Conservation (phyloP, 2,329 filamentous ascomycete genomes). For the Fusarium sp. region DNA sequence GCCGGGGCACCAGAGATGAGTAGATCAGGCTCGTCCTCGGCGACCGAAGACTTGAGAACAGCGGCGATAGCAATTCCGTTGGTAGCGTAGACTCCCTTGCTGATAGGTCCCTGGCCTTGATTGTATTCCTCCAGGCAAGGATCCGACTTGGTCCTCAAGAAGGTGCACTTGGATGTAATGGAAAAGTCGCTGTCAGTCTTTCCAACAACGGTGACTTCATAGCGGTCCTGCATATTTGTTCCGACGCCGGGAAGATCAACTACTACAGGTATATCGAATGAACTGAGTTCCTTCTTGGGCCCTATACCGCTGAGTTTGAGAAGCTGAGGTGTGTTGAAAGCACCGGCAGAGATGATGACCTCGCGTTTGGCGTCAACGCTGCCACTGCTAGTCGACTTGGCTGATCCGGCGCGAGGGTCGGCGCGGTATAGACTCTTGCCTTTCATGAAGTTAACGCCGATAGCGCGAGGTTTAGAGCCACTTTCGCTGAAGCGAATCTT, state of each 20-base stretch:
- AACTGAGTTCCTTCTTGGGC: conserved; percentile 41
- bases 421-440: conserved; percentile 40
- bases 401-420: conserved; percentile 37
- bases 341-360: conserved; percentile 61
- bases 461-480: conserved; percentile 47
- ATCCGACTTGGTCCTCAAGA: conserved; percentile 29
- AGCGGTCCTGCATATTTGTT: conserved; percentile 67
- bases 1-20: conserved; percentile 66
- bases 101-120: conserved; percentile 22
- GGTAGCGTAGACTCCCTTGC: conserved; percentile 52
- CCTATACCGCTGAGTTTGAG: conserved; percentile 59
- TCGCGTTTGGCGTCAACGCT: conserved; percentile 42
- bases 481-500: conserved; percentile 52
- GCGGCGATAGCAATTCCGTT: conserved; percentile 66
- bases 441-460: conserved; percentile 49
- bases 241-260: conserved; percentile 65
- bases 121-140: conserved; percentile 37
- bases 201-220: conserved; percentile 49
- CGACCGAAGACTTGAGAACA: conserved; percentile 48
- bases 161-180: conserved; percentile 39
- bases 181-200: conserved; percentile 34
- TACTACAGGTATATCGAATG: conserved; percentile 48
- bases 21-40: conserved; percentile 61
- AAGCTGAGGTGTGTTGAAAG: conserved; percentile 62
- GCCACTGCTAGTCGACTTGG: conserved; percentile 13